Evolutionary conservation across 2,329 filamentous ascomycete species (phyloP).

Genomic region (Aspergillus sp.): DNA sequence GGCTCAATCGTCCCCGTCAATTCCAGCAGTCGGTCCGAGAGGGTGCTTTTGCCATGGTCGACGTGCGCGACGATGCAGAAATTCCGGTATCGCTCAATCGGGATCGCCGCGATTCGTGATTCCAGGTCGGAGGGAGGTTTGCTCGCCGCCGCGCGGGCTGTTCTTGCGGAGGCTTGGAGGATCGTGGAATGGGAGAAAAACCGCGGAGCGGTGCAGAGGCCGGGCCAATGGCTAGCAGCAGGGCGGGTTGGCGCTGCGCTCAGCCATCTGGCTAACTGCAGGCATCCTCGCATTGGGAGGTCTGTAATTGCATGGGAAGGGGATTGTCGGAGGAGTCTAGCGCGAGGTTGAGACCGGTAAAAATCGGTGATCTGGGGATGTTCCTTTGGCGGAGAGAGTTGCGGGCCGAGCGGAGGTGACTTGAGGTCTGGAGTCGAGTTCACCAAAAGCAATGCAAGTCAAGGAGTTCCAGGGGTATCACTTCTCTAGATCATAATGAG

Average conservation of each 20-base stretch:
- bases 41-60: slow-evolving; percentile 96
- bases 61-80: slow-evolving; percentile 99
- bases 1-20: slow-evolving; percentile 88
- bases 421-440: too few species aligned
- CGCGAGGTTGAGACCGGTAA: background rate
- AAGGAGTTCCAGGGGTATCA: too few species aligned
- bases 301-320: slow-evolving; percentile 32
- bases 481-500: too few species aligned
- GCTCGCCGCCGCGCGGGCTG: slow-evolving; percentile 11
- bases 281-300: slow-evolving; percentile 47
- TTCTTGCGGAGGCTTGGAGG: background rate
- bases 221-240: slow-evolving; percentile 28
- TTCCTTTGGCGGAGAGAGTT: slow-evolving; percentile 14
- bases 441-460: too few species aligned
- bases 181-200: background rate
- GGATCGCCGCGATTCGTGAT: slow-evolving; percentile 52
- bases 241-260: slow-evolving; percentile 37
- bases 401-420: slow-evolving; percentile 29
- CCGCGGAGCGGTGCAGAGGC: slow-evolving; percentile 30
- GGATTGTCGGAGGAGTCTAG: slow-evolving; percentile 1
- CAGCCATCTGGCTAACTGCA: slow-evolving; percentile 47
- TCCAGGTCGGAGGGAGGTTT: slow-evolving; percentile 52
- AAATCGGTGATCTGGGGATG: background rate
- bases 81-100: slow-evolving; percentile 66
- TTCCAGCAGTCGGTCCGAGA: slow-evolving; percentile 89